A percentile compares a stretch with the other conserved stretches of the same genome.
phyloP scores from a whole-genome alignment of 768 basidiomycete genomes.

The Glaciozyma antarctica region DNA sequence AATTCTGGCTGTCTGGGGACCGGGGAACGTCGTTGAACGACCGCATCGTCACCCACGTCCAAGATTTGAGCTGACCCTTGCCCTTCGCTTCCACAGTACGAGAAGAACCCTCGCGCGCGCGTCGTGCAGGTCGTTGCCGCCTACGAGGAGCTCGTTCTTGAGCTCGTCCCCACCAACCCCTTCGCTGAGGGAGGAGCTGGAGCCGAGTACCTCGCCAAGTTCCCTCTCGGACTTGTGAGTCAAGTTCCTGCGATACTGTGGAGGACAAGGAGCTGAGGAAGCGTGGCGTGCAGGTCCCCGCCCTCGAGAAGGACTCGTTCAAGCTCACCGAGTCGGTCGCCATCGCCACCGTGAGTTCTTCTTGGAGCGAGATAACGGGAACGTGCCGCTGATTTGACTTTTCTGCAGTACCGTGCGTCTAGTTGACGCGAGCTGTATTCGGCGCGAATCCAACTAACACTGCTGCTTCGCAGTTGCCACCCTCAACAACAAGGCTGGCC shows the following conservation, averaged over 20 bases:
- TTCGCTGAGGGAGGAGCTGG: constrained; percentile 20
- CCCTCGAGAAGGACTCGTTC: constrained; percentile 71
- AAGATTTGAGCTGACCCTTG: background rate
- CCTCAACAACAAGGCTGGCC: constrained; percentile 53
- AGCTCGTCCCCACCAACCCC: constrained; percentile 28
- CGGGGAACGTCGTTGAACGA: background rate
- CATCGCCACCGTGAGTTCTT: constrained; percentile 70
- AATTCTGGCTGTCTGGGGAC: background rate
- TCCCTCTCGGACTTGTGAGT: constrained; percentile 39
- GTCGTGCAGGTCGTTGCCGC: constrained; percentile 24
- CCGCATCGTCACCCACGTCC: background rate
- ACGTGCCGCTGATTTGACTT: background rate
- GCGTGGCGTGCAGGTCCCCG: constrained; percentile 57
- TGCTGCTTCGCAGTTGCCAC: constrained; percentile 11
- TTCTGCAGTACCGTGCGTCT: constrained; percentile 48
- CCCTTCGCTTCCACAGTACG: constrained; percentile 1
- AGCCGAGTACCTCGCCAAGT: constrained; percentile 49
- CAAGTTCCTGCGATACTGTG: background rate
- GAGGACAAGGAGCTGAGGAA: background rate
- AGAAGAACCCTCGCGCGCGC: constrained; percentile 26
- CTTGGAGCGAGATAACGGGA: background rate
- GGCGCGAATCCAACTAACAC: background rate
- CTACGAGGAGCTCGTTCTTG: constrained; percentile 33
- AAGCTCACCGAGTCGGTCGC: constrained; percentile 64
- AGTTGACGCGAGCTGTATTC: constrained; percentile 38